Base-by-base conservation (phyloP, 768 basidiomycete species). In the Hygrophorus russula region DNA sequence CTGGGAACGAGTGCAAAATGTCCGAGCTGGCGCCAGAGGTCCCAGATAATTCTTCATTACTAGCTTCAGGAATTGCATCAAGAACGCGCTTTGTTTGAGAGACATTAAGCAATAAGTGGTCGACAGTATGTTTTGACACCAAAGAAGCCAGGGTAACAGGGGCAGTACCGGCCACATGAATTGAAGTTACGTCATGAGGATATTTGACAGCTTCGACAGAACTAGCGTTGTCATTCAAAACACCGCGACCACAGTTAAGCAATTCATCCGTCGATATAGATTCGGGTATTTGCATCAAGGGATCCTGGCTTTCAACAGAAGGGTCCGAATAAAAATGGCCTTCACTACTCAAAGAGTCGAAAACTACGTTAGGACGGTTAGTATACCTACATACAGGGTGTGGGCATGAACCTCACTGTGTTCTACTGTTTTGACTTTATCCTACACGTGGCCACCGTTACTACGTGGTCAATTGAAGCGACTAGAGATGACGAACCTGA, bases 21-120 rank as follows among this genome's bases (percentile, higher is more conserved):
- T 3, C 19, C 19, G 11, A 18, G 11, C 53, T 56, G 19, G 3
- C 17, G 15, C 52, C 56, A 28, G 57, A 56, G 33, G 54, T 33
- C 15, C 59, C 59, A 8, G 57, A 51, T 39, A 58, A 44, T 15
- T 58, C 57, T 37, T 59, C 56, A 18, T 53, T 51, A 15, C 45
- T 53, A 11, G 48, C 46, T 29, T 53, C 55, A 24, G 55, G 55
- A 31, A 52, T 48, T 11, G 53, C 50, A 31, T 54, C 53, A 32
- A 11, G 42, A 6, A 5, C 8, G 28, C 15, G 17, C 27, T 35
- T 19, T 13, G 42, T 12, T 18, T 33, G 42, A 38, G 18, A 46
- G 51, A 24, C 24, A 7, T 19, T 47, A 39, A 1, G 37, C 45
- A 14, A 17, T 27, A 5, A 41, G 38, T 11, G 34, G 8, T 30